phyloP scores from a whole-genome alignment of 805 yeast genomes.

The Saccharomycopsis javanensis region DNA sequence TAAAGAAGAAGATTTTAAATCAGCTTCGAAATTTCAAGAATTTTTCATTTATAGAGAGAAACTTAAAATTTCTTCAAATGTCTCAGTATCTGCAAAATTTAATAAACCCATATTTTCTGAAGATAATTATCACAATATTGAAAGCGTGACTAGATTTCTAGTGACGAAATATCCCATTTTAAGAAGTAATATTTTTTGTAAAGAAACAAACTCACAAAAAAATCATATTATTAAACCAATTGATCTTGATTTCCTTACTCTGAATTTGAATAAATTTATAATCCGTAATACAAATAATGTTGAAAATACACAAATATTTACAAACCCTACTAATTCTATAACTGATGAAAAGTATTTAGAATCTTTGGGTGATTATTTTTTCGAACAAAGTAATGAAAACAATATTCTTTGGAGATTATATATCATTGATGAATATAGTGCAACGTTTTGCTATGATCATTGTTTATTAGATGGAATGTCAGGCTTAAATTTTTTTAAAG shows the following conservation, averaged over 20 bases:
- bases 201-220: neutral
- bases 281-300: neutral
- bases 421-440: neutral
- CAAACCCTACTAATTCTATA: neutral
- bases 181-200: neutral
- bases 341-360: neutral
- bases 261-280: neutral
- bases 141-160: neutral
- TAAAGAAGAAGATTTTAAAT: neutral
- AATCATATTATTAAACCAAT: neutral
- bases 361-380: neutral
- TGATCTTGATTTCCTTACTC: neutral
- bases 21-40: neutral
- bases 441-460: neutral
- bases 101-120: neutral
- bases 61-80: neutral
- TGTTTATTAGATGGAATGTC: neutral
- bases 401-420: constrained; percentile 2
- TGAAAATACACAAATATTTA: neutral
- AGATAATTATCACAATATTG: neutral
- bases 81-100: neutral
- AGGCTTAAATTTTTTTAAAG: neutral
- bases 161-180: neutral
- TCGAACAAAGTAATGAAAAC: neutral
- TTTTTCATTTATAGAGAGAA: neutral